Evolutionary conservation across 345 rosid genomes (phyloP).

Genomic region (Luvunga scandens): DNA sequence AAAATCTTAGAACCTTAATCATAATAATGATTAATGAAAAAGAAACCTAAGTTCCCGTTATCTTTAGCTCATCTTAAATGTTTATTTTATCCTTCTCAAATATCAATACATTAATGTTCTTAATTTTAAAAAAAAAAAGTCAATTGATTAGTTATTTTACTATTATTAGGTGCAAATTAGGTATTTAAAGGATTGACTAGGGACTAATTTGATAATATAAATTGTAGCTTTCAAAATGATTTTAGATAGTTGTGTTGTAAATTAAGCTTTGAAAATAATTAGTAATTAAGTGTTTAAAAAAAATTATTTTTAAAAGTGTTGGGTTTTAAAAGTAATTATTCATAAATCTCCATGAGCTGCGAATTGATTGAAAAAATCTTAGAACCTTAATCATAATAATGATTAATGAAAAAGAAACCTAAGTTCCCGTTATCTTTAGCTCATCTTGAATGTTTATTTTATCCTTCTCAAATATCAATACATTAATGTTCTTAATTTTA

Average conservation of each 20-base stretch:
- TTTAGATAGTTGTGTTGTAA: no score
- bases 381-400: background rate
- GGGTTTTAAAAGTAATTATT: no score
- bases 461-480: no score
- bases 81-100: no score
- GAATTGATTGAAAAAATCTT: background rate
- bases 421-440: background rate
- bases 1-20: background rate
- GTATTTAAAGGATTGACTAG: background rate
- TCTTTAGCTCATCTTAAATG: background rate
- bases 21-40: background rate
- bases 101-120: no score
- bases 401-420: background rate
- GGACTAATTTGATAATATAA: no score
- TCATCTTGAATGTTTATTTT: no score
- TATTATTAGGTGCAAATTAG: background rate
- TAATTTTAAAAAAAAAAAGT: no score
- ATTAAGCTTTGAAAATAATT: rapidly evolving
- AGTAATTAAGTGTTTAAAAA: no score
- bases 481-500: no score
- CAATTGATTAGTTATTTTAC: background rate
- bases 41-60: background rate
- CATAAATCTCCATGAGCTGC: background rate
- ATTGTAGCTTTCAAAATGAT: no score
- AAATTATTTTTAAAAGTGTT: no score